Conservation (phyloP, 2,329 filamentous ascomycete species). For the Diaporthe australafricana region DNA sequence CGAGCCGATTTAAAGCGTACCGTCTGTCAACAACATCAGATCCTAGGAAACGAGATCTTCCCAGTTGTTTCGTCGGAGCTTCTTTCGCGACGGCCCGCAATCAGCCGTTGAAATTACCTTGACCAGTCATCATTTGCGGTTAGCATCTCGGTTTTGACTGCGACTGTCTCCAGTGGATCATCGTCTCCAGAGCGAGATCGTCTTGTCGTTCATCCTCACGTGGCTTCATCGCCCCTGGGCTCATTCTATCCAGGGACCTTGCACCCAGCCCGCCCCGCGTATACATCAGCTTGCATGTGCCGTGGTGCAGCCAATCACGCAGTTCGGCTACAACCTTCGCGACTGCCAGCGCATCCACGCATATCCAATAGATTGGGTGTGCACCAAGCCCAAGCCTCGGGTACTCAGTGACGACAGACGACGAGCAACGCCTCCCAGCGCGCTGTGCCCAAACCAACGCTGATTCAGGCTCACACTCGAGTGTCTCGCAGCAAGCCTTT, state of each 20-base stretch:
- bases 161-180: constrained; percentile 24
- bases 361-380: constrained; percentile 68
- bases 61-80: constrained; percentile 49
- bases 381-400: constrained; percentile 57
- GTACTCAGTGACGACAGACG: constrained; percentile 56
- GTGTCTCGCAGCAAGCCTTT: constrained; percentile 42
- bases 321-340: constrained; percentile 62
- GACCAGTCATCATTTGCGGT: constrained; percentile 22
- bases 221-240: constrained; percentile 54
- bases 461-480: constrained; percentile 43
- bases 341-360: constrained; percentile 72
- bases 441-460: constrained; percentile 59
- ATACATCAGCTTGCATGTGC: constrained; percentile 70
- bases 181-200: constrained; percentile 31
- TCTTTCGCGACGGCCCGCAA: constrained; percentile 45
- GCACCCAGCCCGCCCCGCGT: constrained; percentile 51
- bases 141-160: constrained; percentile 1
- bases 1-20: constrained; percentile 45
- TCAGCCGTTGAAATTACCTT: constrained; percentile 43
- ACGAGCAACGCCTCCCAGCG: constrained; percentile 45
- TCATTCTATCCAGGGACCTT: constrained; percentile 45
- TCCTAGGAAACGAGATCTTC: constrained; percentile 44
- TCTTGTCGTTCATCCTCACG: constrained; percentile 50
- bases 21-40: constrained; percentile 44
- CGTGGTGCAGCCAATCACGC: constrained; percentile 65